These are phyloP conservation scores for Biscogniauxia sp. DNA, from an alignment of 2,329 filamentous ascomycete species.

Conservation along the genomic window DNA sequence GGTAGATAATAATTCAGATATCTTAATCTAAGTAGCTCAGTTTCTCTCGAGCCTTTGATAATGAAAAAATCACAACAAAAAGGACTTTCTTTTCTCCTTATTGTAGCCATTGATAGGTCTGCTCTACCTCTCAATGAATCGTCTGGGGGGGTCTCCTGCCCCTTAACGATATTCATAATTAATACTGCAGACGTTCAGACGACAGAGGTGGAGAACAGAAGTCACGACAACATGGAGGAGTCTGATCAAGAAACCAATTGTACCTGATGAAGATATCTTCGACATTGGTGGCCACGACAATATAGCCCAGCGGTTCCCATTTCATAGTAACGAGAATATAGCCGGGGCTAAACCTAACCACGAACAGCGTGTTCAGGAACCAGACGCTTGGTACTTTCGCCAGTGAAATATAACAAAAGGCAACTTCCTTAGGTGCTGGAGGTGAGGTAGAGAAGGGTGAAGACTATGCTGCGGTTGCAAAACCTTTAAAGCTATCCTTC, in stretches of 20 bases:
- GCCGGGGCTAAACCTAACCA: neutral
- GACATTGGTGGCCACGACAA: slow-evolving; percentile 72
- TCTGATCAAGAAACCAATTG: slow-evolving; percentile 57
- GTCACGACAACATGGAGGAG: slow-evolving; percentile 63
- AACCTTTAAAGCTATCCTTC: neutral
- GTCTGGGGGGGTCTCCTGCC: slow-evolving; percentile 40
- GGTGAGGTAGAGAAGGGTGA: neutral
- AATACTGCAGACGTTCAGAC: neutral
- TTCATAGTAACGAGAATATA: slow-evolving; percentile 46
- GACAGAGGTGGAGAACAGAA: slow-evolving; percentile 51
- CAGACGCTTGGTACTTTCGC: neutral
- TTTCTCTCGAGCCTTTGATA: too few relatives aligned
- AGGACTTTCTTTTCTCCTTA: too few relatives aligned
- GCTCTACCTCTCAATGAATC: slow-evolving; percentile 66
- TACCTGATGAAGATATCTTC: slow-evolving; percentile 57
- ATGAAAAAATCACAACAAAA: too few relatives aligned
- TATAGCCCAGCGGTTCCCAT: slow-evolving; percentile 67
- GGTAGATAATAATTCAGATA: too few relatives aligned
- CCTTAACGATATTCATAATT: slow-evolving; percentile 35
- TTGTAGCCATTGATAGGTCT: too few relatives aligned
- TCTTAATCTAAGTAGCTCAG: too few relatives aligned
- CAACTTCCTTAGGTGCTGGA: neutral
- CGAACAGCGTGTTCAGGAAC: slow-evolving; percentile 1
- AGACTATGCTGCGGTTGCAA: neutral
- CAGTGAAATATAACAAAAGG: neutral